These are phyloP conservation scores for Termitomyces sp. DNA, from an alignment of 768 basidiomycete genomes.

Conservation along the genomic window DNA sequence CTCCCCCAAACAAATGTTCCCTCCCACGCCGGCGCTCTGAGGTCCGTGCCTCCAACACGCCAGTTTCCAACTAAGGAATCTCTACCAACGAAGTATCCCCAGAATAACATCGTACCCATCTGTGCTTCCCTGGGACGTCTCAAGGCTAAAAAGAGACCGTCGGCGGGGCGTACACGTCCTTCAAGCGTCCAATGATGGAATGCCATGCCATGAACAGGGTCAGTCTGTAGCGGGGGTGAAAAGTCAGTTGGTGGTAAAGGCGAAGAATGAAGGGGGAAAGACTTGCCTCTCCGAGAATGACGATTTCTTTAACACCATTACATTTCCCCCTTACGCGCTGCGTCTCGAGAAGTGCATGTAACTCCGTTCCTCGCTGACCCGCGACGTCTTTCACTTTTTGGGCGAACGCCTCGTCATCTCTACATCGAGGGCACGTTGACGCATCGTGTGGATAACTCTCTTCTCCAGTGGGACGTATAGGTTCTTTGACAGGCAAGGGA, in stretches of 20 bases:
- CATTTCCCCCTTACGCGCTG: slow-evolving; percentile 28
- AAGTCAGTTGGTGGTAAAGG: neutral
- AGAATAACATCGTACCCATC: slow-evolving; percentile 41
- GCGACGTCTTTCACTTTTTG: neutral
- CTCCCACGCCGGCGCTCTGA: slow-evolving; percentile 51
- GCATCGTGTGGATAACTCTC: neutral
- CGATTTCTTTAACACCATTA: slow-evolving; percentile 54
- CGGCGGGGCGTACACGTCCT: slow-evolving; percentile 6
- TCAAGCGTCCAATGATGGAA: slow-evolving; percentile 5
- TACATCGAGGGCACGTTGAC: slow-evolving; percentile 2
- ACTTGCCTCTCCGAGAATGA: slow-evolving; percentile 57
- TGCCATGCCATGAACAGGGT: neutral
- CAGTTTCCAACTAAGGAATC: slow-evolving; percentile 71
- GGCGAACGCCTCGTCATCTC: neutral
- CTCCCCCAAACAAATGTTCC: slow-evolving; percentile 61
- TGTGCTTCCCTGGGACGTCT: neutral
- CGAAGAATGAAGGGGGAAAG: neutral
- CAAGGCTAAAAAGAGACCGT: slow-evolving; percentile 4
- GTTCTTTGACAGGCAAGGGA: neutral
- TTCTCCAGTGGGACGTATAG: neutral
- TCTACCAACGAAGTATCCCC: slow-evolving; percentile 66
- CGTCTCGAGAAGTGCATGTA: neutral
- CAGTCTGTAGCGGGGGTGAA: slow-evolving; percentile 2
- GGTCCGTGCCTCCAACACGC: slow-evolving; percentile 48
- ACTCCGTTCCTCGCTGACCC: neutral